Conservation (phyloP, 768 basidiomycete genomes). For the Termitomyces sp. region DNA sequence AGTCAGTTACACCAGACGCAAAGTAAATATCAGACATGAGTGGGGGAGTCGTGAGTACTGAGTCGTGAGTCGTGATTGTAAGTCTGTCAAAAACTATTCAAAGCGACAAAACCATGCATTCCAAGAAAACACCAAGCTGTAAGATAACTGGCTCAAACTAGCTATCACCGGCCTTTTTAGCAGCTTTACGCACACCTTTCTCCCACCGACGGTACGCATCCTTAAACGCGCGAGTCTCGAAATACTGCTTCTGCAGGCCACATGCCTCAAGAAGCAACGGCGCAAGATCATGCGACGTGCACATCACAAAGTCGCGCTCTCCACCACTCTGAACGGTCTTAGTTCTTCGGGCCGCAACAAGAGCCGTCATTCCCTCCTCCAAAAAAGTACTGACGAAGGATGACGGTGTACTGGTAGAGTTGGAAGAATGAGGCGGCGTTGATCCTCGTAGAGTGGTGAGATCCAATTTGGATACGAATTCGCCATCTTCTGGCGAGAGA, state of each 20-base stretch:
- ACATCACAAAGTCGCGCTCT: too few relatives aligned
- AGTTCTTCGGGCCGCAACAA: not conserved
- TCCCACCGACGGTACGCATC: not conserved
- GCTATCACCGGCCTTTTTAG: not conserved
- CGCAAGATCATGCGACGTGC: not conserved
- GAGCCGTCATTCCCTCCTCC: not conserved
- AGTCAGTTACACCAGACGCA: too few relatives aligned
- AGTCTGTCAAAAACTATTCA: too few relatives aligned
- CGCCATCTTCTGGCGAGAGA: not conserved
- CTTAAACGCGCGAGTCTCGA: not conserved
- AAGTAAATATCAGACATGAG: too few relatives aligned
- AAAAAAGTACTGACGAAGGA: not conserved
- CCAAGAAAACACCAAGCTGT: too few relatives aligned
- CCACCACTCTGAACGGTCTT: not conserved
- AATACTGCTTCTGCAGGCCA: not conserved
- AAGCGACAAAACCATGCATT: too few relatives aligned
- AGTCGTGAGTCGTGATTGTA: too few relatives aligned
- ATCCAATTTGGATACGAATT: not conserved
- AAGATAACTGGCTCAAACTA: too few relatives aligned
- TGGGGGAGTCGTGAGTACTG: too few relatives aligned
- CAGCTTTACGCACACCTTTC: not conserved
- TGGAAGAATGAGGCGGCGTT: too few relatives aligned
- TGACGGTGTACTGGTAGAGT: not conserved
- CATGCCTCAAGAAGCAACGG: not conserved
- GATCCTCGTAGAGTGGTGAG: not conserved